Percentiles rank a stretch among this genome's conserved stretches.
phyloP scores from a whole-genome alignment of 2,329 filamentous ascomycete genomes.

The Venturia effusa region DNA sequence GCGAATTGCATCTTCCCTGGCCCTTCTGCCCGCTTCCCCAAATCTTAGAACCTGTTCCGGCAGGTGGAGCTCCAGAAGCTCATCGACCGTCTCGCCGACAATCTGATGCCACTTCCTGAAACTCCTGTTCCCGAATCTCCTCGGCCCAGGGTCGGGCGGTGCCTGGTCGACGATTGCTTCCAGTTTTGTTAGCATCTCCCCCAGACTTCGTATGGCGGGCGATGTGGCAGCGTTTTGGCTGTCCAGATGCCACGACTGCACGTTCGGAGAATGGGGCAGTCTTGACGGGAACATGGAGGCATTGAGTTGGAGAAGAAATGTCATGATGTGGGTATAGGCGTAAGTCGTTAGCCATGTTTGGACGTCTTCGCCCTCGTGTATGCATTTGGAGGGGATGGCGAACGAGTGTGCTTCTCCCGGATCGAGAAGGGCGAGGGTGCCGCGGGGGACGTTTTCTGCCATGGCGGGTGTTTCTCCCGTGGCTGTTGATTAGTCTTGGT shows the following conservation, averaged over 20 bases:
- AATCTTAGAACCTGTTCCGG: constrained; percentile 35
- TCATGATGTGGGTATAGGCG: constrained; percentile 79
- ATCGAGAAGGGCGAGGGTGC: constrained; percentile 1
- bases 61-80: constrained; percentile 47
- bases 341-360: constrained; percentile 65
- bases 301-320: constrained; percentile 84
- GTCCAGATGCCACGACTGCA: constrained; percentile 42
- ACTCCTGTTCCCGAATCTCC: constrained; percentile 84
- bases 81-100: constrained; percentile 48
- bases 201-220: constrained; percentile 52
- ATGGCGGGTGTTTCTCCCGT: neutral
- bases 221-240: constrained; percentile 36
- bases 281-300: constrained; percentile 68
- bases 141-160: constrained; percentile 74
- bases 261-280: constrained; percentile 25
- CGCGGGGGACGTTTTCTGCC: neutral
- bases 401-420: constrained; percentile 41
- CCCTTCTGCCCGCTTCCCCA: constrained; percentile 18
- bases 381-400: constrained; percentile 60
- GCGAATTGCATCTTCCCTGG: constrained; percentile 26
- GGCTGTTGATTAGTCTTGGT: no score
- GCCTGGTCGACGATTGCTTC: constrained; percentile 61
- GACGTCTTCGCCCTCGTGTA: constrained; percentile 78
- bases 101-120: constrained; percentile 76
- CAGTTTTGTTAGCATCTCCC: constrained; percentile 54